Conservation (phyloP, 1,139 yeast species). For the Saccharomyces hybrid region DNA sequence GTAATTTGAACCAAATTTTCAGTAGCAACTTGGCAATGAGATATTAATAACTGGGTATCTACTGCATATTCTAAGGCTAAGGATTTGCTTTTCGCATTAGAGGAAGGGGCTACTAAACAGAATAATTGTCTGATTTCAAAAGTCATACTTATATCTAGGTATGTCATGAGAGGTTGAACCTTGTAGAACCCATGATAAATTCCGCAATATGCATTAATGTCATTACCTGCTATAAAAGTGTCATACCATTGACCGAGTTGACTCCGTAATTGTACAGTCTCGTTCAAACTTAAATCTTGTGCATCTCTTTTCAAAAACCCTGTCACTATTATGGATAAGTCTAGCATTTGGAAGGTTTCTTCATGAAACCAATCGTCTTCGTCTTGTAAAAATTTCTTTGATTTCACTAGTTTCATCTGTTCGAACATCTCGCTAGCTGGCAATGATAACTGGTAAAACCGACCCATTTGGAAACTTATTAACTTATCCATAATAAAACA, state of each 20-base stretch:
- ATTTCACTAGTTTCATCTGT: background rate
- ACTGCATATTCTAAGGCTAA: conserved; percentile 33
- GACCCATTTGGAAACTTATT: conserved; percentile 49
- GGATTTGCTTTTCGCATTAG: background rate
- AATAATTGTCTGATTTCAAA: conserved; percentile 23
- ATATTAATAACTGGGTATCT: conserved; percentile 35
- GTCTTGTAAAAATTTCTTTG: conserved; percentile 3
- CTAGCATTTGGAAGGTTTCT: conserved; percentile 33
- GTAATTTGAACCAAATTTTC: conserved; percentile 34
- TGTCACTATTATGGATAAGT: conserved; percentile 13
- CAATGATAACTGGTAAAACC: conserved; percentile 39
- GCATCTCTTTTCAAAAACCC: conserved; percentile 15
- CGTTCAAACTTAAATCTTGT: conserved; percentile 13
- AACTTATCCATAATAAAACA: conserved; percentile 51
- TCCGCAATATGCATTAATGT: background rate
- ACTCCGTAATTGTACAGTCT: conserved; percentile 8
- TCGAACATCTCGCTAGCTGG: conserved; percentile 32
- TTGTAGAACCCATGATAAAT: conserved; percentile 2
- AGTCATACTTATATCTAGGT: conserved; percentile 25
- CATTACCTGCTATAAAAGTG: conserved; percentile 6
- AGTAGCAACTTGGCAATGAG: conserved; percentile 36
- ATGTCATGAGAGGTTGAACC: conserved; percentile 23
- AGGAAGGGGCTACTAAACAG: conserved; percentile 9
- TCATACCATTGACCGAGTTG: conserved; percentile 18
- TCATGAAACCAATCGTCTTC: conserved; percentile 16